These are phyloP conservation scores for Tulasnella sp. DNA, from an alignment of 768 basidiomycete species.

Conservation along the genomic window DNA sequence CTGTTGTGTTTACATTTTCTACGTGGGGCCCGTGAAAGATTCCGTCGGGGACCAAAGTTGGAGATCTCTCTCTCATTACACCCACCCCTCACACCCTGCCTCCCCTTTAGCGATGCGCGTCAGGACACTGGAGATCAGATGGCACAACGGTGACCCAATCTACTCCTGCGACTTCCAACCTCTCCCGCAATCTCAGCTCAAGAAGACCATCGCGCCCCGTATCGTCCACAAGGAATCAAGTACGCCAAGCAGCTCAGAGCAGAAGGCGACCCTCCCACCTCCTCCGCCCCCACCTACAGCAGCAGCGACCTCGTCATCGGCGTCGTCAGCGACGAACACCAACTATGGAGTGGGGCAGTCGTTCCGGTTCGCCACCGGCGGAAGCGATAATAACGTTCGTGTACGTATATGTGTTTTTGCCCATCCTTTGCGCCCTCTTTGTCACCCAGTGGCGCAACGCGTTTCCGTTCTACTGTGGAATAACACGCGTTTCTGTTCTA, in stretches of 20 bases:
- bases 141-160: conserved; percentile 96
- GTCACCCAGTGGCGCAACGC: background rate
- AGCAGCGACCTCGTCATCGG: background rate
- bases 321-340: background rate
- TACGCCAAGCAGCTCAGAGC: conserved; percentile 54
- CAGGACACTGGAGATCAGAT: conserved; percentile 89
- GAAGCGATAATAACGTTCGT: conserved; percentile 88
- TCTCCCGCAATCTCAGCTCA: conserved; percentile 55
- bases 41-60: background rate
- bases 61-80: conserved; percentile 6
- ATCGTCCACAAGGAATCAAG: conserved; percentile 49
- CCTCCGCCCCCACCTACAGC: conserved; percentile 24
- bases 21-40: conserved; percentile 4
- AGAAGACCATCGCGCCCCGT: conserved; percentile 43
- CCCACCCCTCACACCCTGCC: background rate
- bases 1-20: background rate
- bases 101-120: conserved; percentile 63
- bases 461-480: background rate
- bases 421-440: background rate
- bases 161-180: conserved; percentile 97
- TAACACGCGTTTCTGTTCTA: conserved; percentile 41
- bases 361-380: conserved; percentile 93
- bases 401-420: conserved; percentile 7
- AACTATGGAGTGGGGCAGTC: conserved; percentile 61
- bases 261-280: conserved; percentile 43